phyloP scores from a whole-genome alignment of 768 basidiomycete species.

The Kwoniella dendrophila region DNA sequence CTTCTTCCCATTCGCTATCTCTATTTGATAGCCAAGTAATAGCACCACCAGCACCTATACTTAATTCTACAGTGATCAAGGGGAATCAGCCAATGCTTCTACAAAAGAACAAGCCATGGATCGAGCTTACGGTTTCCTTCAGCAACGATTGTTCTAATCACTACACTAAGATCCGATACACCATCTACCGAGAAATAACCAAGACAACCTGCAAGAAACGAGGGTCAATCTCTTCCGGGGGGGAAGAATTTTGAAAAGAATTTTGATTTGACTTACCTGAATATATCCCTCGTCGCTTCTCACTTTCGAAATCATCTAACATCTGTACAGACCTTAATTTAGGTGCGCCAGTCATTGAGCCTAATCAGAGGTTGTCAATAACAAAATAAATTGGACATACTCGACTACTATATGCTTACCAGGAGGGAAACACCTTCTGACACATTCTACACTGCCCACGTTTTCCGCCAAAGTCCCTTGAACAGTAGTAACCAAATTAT shows the following conservation, averaged over 20 bases:
- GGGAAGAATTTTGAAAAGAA: neutral
- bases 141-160: constrained; percentile 82
- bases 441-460: constrained; percentile 71
- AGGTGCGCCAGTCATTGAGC: constrained; percentile 96
- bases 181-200: constrained; percentile 91
- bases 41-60: constrained; percentile 88
- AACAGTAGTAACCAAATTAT: constrained; percentile 93
- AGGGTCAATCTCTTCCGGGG: neutral
- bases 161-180: constrained; percentile 87
- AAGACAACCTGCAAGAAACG: constrained; percentile 66
- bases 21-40: constrained; percentile 90
- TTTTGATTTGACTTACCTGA: constrained; percentile 59
- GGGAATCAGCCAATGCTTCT: no score
- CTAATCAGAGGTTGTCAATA: constrained; percentile 56
- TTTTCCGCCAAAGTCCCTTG: constrained; percentile 65
- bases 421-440: constrained; percentile 79
- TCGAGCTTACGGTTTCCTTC: constrained; percentile 39
- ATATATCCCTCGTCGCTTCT: constrained; percentile 71
- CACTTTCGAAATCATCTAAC: constrained; percentile 73
- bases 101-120: no score
- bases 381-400: neutral
- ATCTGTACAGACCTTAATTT: constrained; percentile 93
- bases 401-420: constrained; percentile 59
- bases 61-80: constrained; percentile 37
- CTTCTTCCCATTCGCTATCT: constrained; percentile 91